phyloP scores from a whole-genome alignment of 495 filamentous ascomycete genomes.

The Rhypophila decipiens region DNA sequence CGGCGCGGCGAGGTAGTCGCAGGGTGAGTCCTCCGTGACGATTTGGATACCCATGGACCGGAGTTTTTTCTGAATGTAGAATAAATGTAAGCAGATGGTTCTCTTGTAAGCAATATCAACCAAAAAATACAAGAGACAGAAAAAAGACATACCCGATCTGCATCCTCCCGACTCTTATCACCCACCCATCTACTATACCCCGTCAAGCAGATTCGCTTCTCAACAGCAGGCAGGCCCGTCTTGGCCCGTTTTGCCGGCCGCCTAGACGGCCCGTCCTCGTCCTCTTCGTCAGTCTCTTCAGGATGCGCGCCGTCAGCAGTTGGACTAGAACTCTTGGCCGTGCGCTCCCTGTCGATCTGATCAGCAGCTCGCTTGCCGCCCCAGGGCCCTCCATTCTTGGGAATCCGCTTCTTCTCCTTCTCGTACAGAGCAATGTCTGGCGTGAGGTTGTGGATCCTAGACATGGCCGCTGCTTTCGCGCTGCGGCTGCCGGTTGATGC shows the following conservation, averaged over 20 bases:
- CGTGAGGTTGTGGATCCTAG: slow-evolving; percentile 66
- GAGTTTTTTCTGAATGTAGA: slow-evolving; percentile 75
- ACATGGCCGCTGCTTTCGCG: slow-evolving; percentile 76
- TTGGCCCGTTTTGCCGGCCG: slow-evolving; percentile 56
- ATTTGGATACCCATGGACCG: slow-evolving; percentile 78
- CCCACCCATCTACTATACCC: slow-evolving; percentile 71
- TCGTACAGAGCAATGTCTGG: slow-evolving; percentile 86
- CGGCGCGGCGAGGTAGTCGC: slow-evolving; percentile 83
- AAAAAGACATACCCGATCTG: slow-evolving; percentile 61
- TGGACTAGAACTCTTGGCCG: slow-evolving; percentile 28
- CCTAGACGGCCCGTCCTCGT: slow-evolving; percentile 20
- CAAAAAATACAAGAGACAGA: slow-evolving; percentile 5
- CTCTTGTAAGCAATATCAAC: neutral
- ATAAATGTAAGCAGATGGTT: no score
- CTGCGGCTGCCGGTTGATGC: slow-evolving; percentile 67
- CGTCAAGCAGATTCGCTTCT: slow-evolving; percentile 69
- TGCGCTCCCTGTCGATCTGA: slow-evolving; percentile 45
- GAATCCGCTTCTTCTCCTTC: slow-evolving; percentile 80
- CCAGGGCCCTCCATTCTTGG: slow-evolving; percentile 65
- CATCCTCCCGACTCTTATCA: slow-evolving; percentile 62
- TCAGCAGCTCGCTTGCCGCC: slow-evolving; percentile 64
- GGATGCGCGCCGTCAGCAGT: neutral
- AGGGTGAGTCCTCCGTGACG: slow-evolving; percentile 63
- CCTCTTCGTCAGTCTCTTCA: slow-evolving; percentile 43
- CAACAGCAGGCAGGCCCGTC: slow-evolving; percentile 49